These are phyloP conservation scores for Areca catechu DNA, from an alignment of 176 grass and related monocot species.

Conservation along the genomic window DNA sequence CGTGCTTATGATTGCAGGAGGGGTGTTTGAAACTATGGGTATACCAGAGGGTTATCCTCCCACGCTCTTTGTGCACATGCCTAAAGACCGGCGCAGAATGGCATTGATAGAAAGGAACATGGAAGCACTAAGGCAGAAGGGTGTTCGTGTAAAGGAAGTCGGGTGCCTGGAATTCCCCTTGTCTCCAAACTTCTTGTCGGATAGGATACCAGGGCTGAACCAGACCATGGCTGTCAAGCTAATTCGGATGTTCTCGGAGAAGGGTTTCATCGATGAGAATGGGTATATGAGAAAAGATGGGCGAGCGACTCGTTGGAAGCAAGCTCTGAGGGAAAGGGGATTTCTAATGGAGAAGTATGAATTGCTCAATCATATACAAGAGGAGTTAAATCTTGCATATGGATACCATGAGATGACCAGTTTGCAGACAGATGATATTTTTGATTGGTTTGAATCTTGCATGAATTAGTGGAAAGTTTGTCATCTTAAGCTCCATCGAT, in stretches of 20 bases:
- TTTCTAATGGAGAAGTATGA: slow-evolving; percentile 29
- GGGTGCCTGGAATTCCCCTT: slow-evolving; percentile 48
- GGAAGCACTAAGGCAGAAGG: slow-evolving; percentile 39
- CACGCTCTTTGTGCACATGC: slow-evolving; percentile 74
- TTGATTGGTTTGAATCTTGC: slow-evolving; percentile 54
- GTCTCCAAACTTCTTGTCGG: slow-evolving; percentile 38
- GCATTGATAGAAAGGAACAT: slow-evolving; percentile 38
- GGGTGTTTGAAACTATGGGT: slow-evolving; percentile 25
- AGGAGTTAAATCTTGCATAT: slow-evolving; percentile 68
- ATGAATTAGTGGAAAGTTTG: background rate
- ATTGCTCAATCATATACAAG: slow-evolving; percentile 40
- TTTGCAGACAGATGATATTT: slow-evolving; percentile 46
- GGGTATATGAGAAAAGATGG: slow-evolving; percentile 57
- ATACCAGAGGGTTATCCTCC: slow-evolving; percentile 27
- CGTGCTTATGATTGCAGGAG: slow-evolving; percentile 68
- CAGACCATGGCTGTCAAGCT: slow-evolving; percentile 24
- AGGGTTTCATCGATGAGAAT: slow-evolving; percentile 44
- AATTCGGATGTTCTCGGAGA: slow-evolving; percentile 32
- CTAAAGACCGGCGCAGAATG: slow-evolving; percentile 40
- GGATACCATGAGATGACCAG: slow-evolving; percentile 78
- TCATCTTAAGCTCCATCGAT: too few relatives aligned
- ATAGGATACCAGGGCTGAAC: slow-evolving; percentile 43
- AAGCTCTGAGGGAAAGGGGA: slow-evolving; percentile 35
- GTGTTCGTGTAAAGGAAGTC: slow-evolving; percentile 44
- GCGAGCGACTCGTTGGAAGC: slow-evolving; percentile 43